These are phyloP conservation scores for Solanum lignicaule DNA, from an alignment of 257 asterid species.

Conservation along the genomic window DNA sequence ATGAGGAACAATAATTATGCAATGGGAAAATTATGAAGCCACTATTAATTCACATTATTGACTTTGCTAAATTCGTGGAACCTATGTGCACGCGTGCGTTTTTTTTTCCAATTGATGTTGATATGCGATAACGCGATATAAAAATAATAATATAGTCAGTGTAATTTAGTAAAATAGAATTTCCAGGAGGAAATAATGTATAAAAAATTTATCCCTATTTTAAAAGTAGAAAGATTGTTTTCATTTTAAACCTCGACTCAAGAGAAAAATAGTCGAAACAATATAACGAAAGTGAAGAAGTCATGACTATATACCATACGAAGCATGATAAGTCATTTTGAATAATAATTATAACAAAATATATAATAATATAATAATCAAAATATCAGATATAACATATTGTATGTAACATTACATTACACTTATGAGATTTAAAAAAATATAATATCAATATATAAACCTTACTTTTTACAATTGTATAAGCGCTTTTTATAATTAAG, in stretches of 20 bases:
- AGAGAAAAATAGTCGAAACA: not conserved
- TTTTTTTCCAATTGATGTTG: not conserved
- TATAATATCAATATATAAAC: not conserved
- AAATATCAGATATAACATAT: not conserved
- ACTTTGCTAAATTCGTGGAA: conserved; percentile 13
- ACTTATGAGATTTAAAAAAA: not conserved
- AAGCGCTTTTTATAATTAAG: not conserved
- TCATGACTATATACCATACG: not conserved
- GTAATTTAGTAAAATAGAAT: not conserved
- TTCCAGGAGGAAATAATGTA: rapidly evolving
- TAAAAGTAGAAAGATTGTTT: not conserved
- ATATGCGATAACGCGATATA: not conserved
- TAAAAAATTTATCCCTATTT: not conserved
- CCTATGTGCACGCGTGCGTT: conserved; percentile 22
- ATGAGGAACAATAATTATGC: conserved; percentile 22
- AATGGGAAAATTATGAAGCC: conserved; percentile 6
- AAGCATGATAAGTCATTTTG: not conserved
- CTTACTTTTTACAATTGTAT: not conserved
- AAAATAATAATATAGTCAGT: not conserved
- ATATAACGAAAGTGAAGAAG: not conserved
- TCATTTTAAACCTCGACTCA: rapidly evolving
- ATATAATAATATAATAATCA: no score
- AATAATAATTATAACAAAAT: no score
- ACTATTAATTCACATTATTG: conserved; percentile 14
- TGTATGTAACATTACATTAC: no score